phyloP scores from a whole-genome alignment of 1,139 yeast genomes.

The Lodderomyces elongisporus region DNA sequence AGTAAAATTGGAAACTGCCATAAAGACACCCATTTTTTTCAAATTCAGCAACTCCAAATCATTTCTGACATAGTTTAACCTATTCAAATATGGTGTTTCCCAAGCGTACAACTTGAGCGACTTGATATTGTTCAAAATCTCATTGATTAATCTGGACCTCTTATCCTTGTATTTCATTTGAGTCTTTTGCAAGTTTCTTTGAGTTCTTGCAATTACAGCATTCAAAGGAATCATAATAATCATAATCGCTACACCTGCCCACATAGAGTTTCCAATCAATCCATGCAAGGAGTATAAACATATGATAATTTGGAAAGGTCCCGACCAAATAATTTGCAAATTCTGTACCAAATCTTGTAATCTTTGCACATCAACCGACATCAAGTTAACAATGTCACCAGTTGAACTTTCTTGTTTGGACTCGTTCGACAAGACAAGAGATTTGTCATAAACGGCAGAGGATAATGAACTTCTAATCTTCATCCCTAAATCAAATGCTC shows the following conservation, averaged over 20 bases:
- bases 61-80: conserved; percentile 76
- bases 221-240: conserved; percentile 82
- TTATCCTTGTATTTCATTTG: conserved; percentile 47
- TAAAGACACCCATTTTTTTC: conserved; percentile 69
- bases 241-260: conserved; percentile 92
- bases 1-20: conserved; percentile 69
- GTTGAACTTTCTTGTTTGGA: conserved; percentile 75
- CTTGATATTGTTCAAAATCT: conserved; percentile 85
- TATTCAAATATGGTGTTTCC: conserved; percentile 81
- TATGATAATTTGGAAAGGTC: conserved; percentile 84
- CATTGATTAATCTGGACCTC: conserved; percentile 62
- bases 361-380: conserved; percentile 96
- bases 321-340: conserved; percentile 90
- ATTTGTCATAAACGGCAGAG: conserved; percentile 72
- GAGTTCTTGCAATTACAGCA: conserved; percentile 65
- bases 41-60: conserved; percentile 80
- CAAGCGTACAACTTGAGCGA: conserved; percentile 91
- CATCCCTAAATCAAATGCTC: conserved; percentile 88
- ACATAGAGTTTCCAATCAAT: conserved; percentile 85
- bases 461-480: conserved; percentile 77
- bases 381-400: conserved; percentile 95
- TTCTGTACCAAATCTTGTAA: conserved; percentile 85
- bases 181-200: conserved; percentile 66
- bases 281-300: conserved; percentile 75
- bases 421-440: conserved; percentile 77